phyloP scores from a whole-genome alignment of 257 asterid species.

The Osmanthus fragrans region DNA sequence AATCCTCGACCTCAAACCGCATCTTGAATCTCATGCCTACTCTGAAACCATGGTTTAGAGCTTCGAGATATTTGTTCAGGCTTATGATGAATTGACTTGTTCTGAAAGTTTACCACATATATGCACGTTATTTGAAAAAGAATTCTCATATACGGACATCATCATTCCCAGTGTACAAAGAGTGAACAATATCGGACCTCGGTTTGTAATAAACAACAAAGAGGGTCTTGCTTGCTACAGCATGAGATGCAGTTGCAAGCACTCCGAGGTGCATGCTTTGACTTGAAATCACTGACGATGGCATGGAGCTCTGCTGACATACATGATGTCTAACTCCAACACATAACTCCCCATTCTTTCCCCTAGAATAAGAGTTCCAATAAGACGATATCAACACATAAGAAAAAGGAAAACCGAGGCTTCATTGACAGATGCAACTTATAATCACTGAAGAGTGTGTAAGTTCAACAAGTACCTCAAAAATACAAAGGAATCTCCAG shows the following conservation, averaged over 20 bases:
- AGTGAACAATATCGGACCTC: constrained; percentile 23
- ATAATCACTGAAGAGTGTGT: neutral
- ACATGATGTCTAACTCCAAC: constrained; percentile 53
- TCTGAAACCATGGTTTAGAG: constrained; percentile 38
- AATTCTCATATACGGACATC: neutral
- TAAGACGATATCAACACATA: neutral
- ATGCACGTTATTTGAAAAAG: neutral
- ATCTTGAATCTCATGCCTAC: constrained; percentile 61
- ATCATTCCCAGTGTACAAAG: neutral
- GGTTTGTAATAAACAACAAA: constrained; percentile 58
- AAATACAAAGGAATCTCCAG: constrained; percentile 61
- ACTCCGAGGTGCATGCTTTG: constrained; percentile 65
- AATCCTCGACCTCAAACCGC: constrained; percentile 57
- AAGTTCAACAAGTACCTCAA: constrained; percentile 37
- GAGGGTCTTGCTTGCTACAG: constrained; percentile 40
- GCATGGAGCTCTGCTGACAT: constrained; percentile 48
- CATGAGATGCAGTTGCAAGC: constrained; percentile 63
- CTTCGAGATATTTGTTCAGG: constrained; percentile 46
- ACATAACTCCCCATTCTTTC: constrained; percentile 46
- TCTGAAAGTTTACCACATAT: constrained; percentile 27
- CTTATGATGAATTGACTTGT: constrained; percentile 49
- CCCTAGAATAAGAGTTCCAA: constrained; percentile 26
- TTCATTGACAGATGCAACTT: neutral
- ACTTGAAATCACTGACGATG: constrained; percentile 58
- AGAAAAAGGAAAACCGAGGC: neutral